Conservation (phyloP, 306 rosid species). For the Cicer yamashitae region DNA sequence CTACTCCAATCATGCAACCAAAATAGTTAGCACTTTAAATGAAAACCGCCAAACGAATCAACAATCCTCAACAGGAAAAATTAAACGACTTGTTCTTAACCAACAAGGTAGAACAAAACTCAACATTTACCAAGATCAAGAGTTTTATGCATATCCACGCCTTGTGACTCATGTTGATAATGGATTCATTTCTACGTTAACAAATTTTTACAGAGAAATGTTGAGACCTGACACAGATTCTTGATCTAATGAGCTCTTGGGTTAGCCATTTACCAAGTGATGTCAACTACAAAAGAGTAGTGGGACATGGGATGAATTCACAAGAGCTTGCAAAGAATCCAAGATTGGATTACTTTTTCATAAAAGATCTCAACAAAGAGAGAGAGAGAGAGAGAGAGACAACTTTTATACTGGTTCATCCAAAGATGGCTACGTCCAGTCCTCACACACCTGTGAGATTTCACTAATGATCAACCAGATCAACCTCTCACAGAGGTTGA, state of each 20-base stretch:
- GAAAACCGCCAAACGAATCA: slow-evolving; percentile 51
- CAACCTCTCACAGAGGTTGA: too few relatives aligned
- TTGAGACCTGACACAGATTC: slow-evolving; percentile 59
- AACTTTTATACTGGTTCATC: too few relatives aligned
- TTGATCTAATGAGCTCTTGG: slow-evolving; percentile 97
- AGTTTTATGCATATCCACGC: slow-evolving; percentile 79
- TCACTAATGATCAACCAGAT: too few relatives aligned
- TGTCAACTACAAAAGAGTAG: slow-evolving; percentile 63
- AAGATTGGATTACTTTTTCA: slow-evolving; percentile 68
- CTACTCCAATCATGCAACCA: slow-evolving; percentile 46
- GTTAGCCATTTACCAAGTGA: slow-evolving; percentile 80
- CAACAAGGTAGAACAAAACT: slow-evolving; percentile 75
- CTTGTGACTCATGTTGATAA: slow-evolving; percentile 81
- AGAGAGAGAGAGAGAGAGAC: too few relatives aligned
- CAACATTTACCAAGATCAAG: slow-evolving; percentile 61
- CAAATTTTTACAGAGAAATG: slow-evolving; percentile 66
- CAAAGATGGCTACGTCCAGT: too few relatives aligned
- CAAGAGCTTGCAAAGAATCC: slow-evolving; percentile 81
- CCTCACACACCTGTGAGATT: too few relatives aligned
- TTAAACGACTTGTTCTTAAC: slow-evolving; percentile 65
- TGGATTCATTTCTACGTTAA: slow-evolving; percentile 70
- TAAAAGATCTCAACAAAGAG: slow-evolving; percentile 84
- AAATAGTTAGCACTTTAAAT: slow-evolving; percentile 49
- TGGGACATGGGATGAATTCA: slow-evolving; percentile 87
- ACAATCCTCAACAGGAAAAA: slow-evolving; percentile 60